Evolutionary conservation across 2,329 filamentous ascomycete genomes (phyloP).

Genomic region (Sclerotinia nivalis): DNA sequence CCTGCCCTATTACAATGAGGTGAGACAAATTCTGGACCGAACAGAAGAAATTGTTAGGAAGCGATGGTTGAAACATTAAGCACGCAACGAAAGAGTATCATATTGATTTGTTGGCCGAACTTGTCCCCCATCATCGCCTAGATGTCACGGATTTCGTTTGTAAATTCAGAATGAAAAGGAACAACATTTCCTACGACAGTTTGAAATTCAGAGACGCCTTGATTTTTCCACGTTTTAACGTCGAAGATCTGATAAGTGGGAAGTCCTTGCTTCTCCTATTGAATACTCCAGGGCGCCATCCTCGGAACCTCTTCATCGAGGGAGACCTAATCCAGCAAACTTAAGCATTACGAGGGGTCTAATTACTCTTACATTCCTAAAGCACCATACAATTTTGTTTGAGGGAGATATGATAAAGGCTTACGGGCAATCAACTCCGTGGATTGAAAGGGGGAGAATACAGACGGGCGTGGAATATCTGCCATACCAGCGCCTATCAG

Average conservation of each 20-base stretch:
- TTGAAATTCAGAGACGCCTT: not conserved
- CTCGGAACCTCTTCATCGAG: not conserved
- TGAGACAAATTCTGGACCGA: no score
- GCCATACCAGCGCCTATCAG: not conserved
- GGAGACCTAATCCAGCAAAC: not conserved
- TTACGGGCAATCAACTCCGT: not conserved
- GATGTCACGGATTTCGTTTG: no score
- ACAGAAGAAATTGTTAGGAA: no score
- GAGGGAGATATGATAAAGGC: not conserved
- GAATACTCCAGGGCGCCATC: not conserved
- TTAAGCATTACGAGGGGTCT: not conserved
- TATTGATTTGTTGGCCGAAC: no score
- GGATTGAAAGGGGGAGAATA: not conserved
- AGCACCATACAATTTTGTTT: not conserved
- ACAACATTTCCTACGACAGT: not conserved
- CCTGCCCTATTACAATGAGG: no score
- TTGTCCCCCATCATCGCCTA: no score
- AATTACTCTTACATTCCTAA: no score
- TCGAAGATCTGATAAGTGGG: not conserved
- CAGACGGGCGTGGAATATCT: not conserved
- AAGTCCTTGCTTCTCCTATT: not conserved
- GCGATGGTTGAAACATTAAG: no score
- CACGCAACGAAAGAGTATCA: no score
- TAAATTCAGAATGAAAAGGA: no score
- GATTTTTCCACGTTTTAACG: not conserved